A percentile compares a stretch with the other conserved stretches of the same genome.
These are phyloP conservation scores for Ophiognomonia clavigignenti-juglandacearum DNA, from an alignment of 2,329 filamentous ascomycete genomes.

Conservation along the genomic window DNA sequence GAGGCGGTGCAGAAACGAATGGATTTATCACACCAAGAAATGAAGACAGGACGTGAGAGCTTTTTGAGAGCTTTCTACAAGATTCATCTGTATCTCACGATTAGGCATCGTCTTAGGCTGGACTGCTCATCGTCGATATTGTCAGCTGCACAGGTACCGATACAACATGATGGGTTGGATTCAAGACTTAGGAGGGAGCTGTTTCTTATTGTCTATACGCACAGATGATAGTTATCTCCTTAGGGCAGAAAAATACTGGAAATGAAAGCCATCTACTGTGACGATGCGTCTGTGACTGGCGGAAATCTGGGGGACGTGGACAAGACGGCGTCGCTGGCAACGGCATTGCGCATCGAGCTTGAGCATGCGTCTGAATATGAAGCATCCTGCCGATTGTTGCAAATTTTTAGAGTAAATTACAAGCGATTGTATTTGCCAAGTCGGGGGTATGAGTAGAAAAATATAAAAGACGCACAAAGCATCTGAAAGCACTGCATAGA, in stretches of 20 bases:
- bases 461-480: too few relatives aligned
- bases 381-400: too few relatives aligned
- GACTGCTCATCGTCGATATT: constrained; percentile 8
- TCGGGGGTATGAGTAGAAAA: too few relatives aligned
- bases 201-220: neutral
- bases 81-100: constrained; percentile 14
- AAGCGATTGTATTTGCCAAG: too few relatives aligned
- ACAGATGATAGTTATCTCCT: neutral
- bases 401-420: too few relatives aligned
- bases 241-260: neutral
- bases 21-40: constrained; percentile 2
- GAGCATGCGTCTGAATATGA: too few relatives aligned
- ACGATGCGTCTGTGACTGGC: neutral
- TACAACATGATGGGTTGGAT: neutral
- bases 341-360: too few relatives aligned
- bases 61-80: constrained; percentile 5
- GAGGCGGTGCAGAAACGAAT: neutral
- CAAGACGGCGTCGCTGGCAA: too few relatives aligned
- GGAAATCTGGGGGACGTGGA: too few relatives aligned
- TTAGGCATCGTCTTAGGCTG: constrained; percentile 12
- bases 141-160: constrained; percentile 7
- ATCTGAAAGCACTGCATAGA: too few relatives aligned
- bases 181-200: neutral
- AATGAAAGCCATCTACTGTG: constrained; percentile 2
- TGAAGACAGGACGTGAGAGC: neutral